Evolutionary conservation across 2,329 filamentous ascomycete genomes (phyloP).

Genomic region (Stachybotrys chartarum): DNA sequence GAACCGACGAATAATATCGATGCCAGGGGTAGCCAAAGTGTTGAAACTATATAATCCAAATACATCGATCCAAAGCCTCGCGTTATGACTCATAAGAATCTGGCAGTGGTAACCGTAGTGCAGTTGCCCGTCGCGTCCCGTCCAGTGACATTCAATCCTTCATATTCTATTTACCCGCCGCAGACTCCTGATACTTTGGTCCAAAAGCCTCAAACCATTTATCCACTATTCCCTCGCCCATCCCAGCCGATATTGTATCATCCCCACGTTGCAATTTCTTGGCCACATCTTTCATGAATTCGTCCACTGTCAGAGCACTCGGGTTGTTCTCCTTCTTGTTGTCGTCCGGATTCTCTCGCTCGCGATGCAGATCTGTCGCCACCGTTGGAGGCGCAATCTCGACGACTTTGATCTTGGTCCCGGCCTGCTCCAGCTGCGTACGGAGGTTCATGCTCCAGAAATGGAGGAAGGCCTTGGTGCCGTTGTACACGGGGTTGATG

Average conservation of each 20-base stretch:
- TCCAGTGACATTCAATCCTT: background rate
- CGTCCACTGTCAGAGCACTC: constrained; percentile 34
- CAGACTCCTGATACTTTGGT: constrained; percentile 7
- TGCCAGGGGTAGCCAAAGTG: no score
- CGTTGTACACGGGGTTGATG: constrained; percentile 53
- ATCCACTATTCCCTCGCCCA: constrained; percentile 27
- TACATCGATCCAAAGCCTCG: no score
- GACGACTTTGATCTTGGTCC: constrained; percentile 36
- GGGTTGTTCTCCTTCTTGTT: constrained; percentile 49
- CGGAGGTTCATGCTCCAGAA: constrained; percentile 49
- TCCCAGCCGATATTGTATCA: constrained; percentile 41
- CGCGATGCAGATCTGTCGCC: constrained; percentile 46
- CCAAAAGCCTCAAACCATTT: constrained; percentile 37
- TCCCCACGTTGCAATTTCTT: constrained; percentile 36
- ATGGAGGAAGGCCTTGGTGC: constrained; percentile 51
- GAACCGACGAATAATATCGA: no score
- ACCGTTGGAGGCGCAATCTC: constrained; percentile 51
- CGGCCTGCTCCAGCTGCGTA: constrained; percentile 33
- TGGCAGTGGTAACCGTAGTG: no score
- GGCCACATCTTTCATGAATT: constrained; percentile 44
- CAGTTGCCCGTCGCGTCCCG: no score
- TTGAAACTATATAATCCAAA: no score
- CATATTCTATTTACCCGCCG: background rate
- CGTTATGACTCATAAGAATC: no score
- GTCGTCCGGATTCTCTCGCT: constrained; percentile 47